Percentiles rank a stretch among this genome's conserved stretches.
Conservation (phyloP, 345 rosid species). For the Brassica incana region DNA sequence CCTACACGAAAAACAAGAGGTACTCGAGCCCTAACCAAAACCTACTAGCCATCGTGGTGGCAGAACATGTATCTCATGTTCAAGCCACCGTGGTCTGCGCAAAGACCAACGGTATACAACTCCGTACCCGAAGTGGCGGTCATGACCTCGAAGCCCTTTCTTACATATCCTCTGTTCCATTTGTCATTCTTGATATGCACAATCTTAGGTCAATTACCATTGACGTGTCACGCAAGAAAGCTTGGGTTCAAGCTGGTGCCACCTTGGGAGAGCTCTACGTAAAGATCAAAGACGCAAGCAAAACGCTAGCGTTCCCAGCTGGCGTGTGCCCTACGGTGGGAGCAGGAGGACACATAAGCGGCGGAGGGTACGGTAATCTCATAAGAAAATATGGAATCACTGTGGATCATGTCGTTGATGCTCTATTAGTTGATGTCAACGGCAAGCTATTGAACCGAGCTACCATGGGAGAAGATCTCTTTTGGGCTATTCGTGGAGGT, state of each 20-base stretch:
- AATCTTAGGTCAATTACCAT: conserved; percentile 46
- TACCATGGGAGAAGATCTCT: conserved; percentile 58
- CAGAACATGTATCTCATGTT: conserved; percentile 35
- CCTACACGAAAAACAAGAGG: conserved; percentile 36
- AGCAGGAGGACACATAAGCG: conserved; percentile 48
- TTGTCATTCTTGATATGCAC: conserved; percentile 48
- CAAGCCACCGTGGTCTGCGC: conserved; percentile 42
- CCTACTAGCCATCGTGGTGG: conserved; percentile 30
- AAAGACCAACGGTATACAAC: conserved; percentile 26
- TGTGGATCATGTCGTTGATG: conserved; percentile 54
- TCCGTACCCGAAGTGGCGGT: conserved; percentile 39
- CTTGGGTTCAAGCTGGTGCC: conserved; percentile 60
- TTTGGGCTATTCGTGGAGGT: conserved; percentile 67
- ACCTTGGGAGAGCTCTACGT: conserved; percentile 58
- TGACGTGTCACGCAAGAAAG: conserved; percentile 34
- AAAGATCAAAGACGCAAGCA: conserved; percentile 45
- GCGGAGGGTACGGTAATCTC: conserved; percentile 56
- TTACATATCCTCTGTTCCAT: conserved; percentile 31
- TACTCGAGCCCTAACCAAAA: conserved; percentile 23
- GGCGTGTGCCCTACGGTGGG: conserved; percentile 55
- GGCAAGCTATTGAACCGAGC: conserved; percentile 49
- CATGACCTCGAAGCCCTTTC: conserved; percentile 42
- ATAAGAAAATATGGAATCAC: conserved; percentile 56
- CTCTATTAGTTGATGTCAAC: conserved; percentile 45
- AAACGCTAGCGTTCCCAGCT: conserved; percentile 48